Conservation (phyloP, 257 asterid genomes). For the Cinchona pubescens region DNA sequence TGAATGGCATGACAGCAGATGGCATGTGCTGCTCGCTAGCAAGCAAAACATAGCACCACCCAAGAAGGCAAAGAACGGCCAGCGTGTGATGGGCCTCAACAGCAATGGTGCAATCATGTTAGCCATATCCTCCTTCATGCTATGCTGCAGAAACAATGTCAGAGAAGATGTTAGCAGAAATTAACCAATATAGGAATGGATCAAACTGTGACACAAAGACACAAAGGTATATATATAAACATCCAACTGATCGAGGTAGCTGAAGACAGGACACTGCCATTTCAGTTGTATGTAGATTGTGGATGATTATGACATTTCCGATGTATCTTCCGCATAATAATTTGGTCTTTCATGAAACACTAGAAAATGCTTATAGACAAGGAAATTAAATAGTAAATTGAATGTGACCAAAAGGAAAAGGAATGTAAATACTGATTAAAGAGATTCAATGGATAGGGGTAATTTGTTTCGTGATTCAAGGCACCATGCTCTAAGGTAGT, state of each 20-base stretch:
- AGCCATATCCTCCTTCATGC: conserved; percentile 69
- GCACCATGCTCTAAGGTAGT: neutral
- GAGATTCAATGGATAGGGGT: neutral
- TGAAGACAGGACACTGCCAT: too few relatives aligned
- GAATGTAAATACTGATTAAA: neutral
- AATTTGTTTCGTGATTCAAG: neutral
- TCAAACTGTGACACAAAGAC: neutral
- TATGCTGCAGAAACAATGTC: conserved; percentile 44
- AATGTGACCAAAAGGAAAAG: neutral
- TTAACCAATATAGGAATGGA: neutral
- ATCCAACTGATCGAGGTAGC: too few relatives aligned
- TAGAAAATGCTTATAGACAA: neutral
- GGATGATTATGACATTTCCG: too few relatives aligned
- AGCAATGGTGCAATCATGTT: conserved; percentile 71
- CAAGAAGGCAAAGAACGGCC: conserved; percentile 94
- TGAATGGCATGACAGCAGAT: conserved; percentile 85
- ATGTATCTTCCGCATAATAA: neutral
- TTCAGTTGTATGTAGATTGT: too few relatives aligned
- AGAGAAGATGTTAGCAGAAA: conserved; percentile 16
- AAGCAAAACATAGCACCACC: conserved; percentile 99
- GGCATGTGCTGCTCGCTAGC: conserved; percentile 87
- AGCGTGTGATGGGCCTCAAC: conserved; percentile 80
- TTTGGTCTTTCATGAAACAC: too few relatives aligned
- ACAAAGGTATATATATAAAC: too few relatives aligned
- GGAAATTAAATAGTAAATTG: too few relatives aligned